Evolutionary conservation across 2,329 filamentous ascomycete genomes (phyloP), one percentile per base, ranked within the genome.

Genomic region (Rhinocladiella mackenziei): DNA sequence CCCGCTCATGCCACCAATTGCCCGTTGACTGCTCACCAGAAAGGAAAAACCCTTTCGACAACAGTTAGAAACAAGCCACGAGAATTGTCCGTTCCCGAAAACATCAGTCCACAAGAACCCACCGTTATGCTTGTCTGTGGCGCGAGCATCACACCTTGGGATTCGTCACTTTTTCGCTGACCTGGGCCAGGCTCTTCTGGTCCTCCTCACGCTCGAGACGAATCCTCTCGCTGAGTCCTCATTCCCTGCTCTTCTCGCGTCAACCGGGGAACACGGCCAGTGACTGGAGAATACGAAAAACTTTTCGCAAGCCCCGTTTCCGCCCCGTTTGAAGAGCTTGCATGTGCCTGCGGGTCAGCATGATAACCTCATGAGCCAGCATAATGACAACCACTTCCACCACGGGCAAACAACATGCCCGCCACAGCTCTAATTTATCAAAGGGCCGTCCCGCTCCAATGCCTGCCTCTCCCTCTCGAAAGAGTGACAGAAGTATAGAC

Each of bases 361-460:
- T 53, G 45, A 44, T 45, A 41, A 34, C 31, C 43, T 36, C 25
- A 50, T 53, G 33, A 50, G 28, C 26, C 26, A 14, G 28, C 18
- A 45, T 41, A 40, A 53, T 53, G 50, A 50, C 50, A 46, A 50
- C 50, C 32, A 28, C 31, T 23, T 39, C 28, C 18, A 17, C 43
- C 18, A 17, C 43, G 14, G 43, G 43, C 35, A 47, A 45, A 36
- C 50, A 53, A 33, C 45, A 48, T 43, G 43, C 50, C 20, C 50
- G 50, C 37, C 50, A 47, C 35, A 50, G 43, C 33, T 48, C 46
- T 7, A 44, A 39, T 37, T 39, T 47, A 19, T 40, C 46, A 9
- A 53, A 46, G 32, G 22, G 34, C 26, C 41, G 42, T 15, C 43
- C 32, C 13, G 39, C 39, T 30, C 35, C 43, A 14, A 47, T 50